These are phyloP conservation scores for Tinospora cordifolia DNA, from an alignment of 164 flowering plant genomes.

Conservation along the genomic window DNA sequence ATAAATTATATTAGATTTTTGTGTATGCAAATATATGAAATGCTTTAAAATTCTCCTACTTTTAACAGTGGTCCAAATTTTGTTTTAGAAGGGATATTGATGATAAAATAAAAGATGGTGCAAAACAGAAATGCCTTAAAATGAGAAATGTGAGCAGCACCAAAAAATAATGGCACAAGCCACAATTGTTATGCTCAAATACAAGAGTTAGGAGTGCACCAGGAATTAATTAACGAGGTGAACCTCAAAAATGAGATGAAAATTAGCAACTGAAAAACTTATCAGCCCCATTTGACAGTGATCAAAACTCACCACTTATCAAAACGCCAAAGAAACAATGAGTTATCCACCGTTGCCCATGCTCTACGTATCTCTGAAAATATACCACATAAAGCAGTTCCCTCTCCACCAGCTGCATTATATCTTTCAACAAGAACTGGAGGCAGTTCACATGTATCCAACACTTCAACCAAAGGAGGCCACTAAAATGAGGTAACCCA, in stretches of 20 bases:
- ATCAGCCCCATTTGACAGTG: not conserved
- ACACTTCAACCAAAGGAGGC: slow-evolving; percentile 94
- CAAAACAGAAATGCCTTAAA: too few species aligned
- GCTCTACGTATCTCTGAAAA: slow-evolving; percentile 97
- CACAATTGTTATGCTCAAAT: too few species aligned
- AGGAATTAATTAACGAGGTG: not conserved
- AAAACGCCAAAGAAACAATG: slow-evolving; percentile 94
- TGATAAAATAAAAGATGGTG: too few species aligned
- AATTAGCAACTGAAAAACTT: not conserved
- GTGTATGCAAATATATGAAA: too few species aligned
- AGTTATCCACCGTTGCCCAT: slow-evolving; percentile 97
- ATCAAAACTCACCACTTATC: slow-evolving; percentile 70
- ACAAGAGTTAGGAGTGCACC: too few species aligned
- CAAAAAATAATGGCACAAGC: too few species aligned
- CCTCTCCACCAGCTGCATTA: slow-evolving; percentile 95
- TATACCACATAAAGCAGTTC: slow-evolving; percentile 92
- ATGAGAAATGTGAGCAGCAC: too few species aligned
- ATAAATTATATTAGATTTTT: too few species aligned
- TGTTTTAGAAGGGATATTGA: too few species aligned
- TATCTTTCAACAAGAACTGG: slow-evolving; percentile 81
- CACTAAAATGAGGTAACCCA: slow-evolving; percentile 48
- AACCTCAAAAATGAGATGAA: not conserved
- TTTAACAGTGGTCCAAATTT: too few species aligned
- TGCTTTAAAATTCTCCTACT: too few species aligned
- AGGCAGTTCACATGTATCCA: slow-evolving; percentile 82